Base-by-base conservation (phyloP, 495 filamentous ascomycete genomes). In the Hypoxylon perforatum region DNA sequence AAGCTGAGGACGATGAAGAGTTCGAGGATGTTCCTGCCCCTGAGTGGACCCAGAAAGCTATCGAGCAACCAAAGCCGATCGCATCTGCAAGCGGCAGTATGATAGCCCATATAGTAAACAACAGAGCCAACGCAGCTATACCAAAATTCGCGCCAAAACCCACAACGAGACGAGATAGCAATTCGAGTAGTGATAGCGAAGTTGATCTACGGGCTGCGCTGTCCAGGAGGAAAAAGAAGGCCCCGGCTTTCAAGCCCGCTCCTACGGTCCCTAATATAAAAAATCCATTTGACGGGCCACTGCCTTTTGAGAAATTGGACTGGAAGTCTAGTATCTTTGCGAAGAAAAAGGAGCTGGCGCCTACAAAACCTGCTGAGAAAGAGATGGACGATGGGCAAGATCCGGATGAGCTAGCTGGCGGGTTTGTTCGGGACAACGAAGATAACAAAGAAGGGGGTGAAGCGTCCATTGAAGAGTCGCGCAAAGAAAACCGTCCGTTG, bases 251-350 rank as follows among this genome's bases (percentile, higher is more conserved):
- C n/a, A 65, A 71, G 5, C 41, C 67, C 7, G 59, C 65, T 14
- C 75, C 73, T n/a, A 25, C 73, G 11, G 54, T 71, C 12, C 39
- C 69, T 1, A 80, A 81, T 39, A 77, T 80, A 30, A 80, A 80
- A 57, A 82, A 82, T 68, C 79, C 81, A 6, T 92, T 96, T 72
- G 85, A 85, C 69, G 94, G 94, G 0, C 92, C 94, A 1, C 78
- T 98, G 14, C 94, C 94, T 0, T 98, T 98, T 68, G 92, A 97
- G 73, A 91, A 90, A 45, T 80, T 99, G 1, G 85, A 92, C 70
- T 85, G 94, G 64, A 84, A 82, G 58, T 80, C 84, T 73, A 84
- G 81, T 17, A 80, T 89, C 14, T 83, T 87, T 51, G 77, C 77
- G 18, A 82, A 77, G 67, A 88, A 84, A 70, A 82, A 68, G 63